Evolutionary conservation across 805 yeast species (phyloP), one percentile per base, ranked within the genome.

Genomic region (Nakazawaea sp.): DNA sequence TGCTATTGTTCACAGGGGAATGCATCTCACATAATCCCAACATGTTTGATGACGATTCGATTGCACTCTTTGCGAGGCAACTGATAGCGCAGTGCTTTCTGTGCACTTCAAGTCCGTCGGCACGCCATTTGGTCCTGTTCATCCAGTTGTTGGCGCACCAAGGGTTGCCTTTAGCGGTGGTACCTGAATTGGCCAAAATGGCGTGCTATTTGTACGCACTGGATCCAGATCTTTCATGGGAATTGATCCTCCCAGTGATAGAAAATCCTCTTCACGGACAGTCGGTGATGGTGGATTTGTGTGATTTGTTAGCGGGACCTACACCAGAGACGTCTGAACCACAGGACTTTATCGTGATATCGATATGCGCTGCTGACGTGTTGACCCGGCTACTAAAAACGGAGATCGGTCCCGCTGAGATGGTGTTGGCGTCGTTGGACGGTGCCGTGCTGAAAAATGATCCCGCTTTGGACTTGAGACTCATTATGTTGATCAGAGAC

Each of bases 1-100:
- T 35, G 27, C 7, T 30, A 8, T 12, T n/a, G 11, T 30, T 24
- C 19, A 35, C 23, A n/a, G 25, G n/a, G n/a, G 25, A 35, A 24
- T 35, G 39, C 24, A 17, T 30, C 18, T 9, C n/a, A 12, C 26
- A 24, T 21, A 30, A 30, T 30, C 1, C 26, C 2, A 18, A 30
- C 18, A 18, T 35, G 27, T 23, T 35, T n/a, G 25, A 25, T n/a
- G 34, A 30, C 9, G 19, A 3, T 3, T 23, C 33, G 6, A n/a
- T 30, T 9, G 9, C 12, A 3, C 12, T 24, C 25, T n/a, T 30
- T 32, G 46, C 21, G 5, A 21, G 29, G 21, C 38, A 35, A 20
- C 25, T 35, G 26, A 23, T 29, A 16, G 9, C 32, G n/a, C 19
- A 27, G 36, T 25, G 13, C 10, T 21, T 21, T 7, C 7, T 7